Percentiles rank a stretch among this genome's conserved stretches.
Evolutionary conservation across 2,329 filamentous ascomycete species (phyloP).

Genomic region (Myotisia sp.): DNA sequence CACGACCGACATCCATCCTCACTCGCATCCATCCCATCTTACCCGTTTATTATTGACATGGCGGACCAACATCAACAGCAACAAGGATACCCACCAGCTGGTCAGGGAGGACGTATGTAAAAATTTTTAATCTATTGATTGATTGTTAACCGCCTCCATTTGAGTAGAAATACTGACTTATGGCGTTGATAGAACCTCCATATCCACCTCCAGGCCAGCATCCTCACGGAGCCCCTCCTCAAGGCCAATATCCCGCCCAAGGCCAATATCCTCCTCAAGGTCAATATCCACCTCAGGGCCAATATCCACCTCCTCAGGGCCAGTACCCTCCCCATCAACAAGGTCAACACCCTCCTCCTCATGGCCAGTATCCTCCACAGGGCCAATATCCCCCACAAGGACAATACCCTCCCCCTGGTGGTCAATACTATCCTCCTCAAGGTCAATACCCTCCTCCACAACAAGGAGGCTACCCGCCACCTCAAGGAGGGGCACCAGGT

Average conservation of each 20-base stretch:
- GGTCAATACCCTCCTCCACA: slow-evolving; percentile 9
- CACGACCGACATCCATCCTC: too few relatives aligned
- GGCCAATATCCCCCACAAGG: slow-evolving; percentile 10
- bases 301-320: slow-evolving; percentile 9
- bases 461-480: slow-evolving; percentile 8
- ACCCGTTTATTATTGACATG: too few relatives aligned
- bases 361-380: slow-evolving; percentile 10
- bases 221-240: slow-evolving; percentile 6
- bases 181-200: background rate
- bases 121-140: too few relatives aligned
- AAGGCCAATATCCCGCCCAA: too few relatives aligned
- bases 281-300: slow-evolving; percentile 6
- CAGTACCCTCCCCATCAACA: slow-evolving; percentile 9
- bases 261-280: slow-evolving; percentile 9
- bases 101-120: background rate
- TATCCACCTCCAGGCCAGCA: slow-evolving; percentile 4
- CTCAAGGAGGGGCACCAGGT: slow-evolving; percentile 6
- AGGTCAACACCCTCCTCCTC: slow-evolving; percentile 8
- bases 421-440: slow-evolving; percentile 9
- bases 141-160: too few relatives aligned
- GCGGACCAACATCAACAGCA: background rate
- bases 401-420: slow-evolving; percentile 6
- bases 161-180: background rate
- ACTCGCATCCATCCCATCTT: too few relatives aligned
- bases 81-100: background rate